Evolutionary conservation across 2,329 filamentous ascomycete genomes (phyloP).

Genomic region (Stachybotrys elegans): DNA sequence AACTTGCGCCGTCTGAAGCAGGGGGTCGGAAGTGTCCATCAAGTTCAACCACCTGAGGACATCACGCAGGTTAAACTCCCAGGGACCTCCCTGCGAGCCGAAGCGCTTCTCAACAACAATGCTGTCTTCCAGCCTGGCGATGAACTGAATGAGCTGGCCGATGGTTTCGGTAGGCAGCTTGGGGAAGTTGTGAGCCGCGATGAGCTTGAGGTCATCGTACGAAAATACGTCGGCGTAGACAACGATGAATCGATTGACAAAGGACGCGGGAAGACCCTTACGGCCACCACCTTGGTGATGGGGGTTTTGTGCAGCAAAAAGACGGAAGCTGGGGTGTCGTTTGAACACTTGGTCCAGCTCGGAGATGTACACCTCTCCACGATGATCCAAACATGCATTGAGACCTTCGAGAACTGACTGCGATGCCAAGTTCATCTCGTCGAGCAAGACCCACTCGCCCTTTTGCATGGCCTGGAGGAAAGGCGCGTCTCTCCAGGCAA

Average conservation of each 20-base stretch:
- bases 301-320: conserved; percentile 96
- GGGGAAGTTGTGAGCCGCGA: conserved; percentile 75
- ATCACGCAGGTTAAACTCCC: conserved; percentile 94
- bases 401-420: conserved; percentile 94
- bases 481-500: conserved; percentile 92
- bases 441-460: conserved; percentile 92
- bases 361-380: conserved; percentile 91
- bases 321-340: conserved; percentile 81
- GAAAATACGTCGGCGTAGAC: conserved; percentile 93
- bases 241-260: conserved; percentile 96
- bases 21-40: conserved; percentile 41
- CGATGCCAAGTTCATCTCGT: conserved; percentile 98
- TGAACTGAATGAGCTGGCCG: conserved; percentile 67
- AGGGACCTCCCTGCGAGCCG: conserved; percentile 67
- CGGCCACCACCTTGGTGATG: conserved; percentile 95
- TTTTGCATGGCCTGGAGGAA: conserved; percentile 96
- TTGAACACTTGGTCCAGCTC: conserved; percentile 93
- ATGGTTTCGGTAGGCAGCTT: conserved; percentile 54
- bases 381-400: conserved; percentile 93
- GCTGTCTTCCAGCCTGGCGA: conserved; percentile 72
- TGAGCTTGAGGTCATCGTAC: conserved; percentile 72
- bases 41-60: conserved; percentile 83
- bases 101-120: conserved; percentile 57
- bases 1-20: conserved; percentile 55
- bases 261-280: conserved; percentile 90